Evolutionary conservation across 2,329 filamentous ascomycete genomes (phyloP).

Genomic region (Thielaviopsis ethacetica): DNA sequence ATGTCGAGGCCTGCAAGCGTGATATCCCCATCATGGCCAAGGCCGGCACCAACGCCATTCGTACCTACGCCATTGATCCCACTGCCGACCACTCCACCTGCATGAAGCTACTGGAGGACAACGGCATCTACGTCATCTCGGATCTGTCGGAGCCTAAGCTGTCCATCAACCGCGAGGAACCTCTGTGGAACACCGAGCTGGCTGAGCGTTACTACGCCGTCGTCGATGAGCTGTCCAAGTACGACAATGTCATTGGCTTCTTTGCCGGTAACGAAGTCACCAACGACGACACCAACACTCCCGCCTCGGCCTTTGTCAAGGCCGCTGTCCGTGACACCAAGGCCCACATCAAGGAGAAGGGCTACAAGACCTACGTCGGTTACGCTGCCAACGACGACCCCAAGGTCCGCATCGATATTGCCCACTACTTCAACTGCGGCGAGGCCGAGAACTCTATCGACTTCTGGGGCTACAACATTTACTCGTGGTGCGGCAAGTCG

Average conservation of each 20-base stretch:
- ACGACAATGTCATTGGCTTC: constrained; percentile 89
- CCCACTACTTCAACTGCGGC: constrained; percentile 91
- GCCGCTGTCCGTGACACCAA: constrained; percentile 94
- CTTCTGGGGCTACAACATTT: constrained; percentile 99
- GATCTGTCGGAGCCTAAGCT: constrained; percentile 67
- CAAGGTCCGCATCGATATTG: constrained; percentile 64
- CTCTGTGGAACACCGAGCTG: constrained; percentile 63
- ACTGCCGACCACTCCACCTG: constrained; percentile 61
- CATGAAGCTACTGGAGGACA: constrained; percentile 67
- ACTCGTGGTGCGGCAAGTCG: constrained; percentile 93
- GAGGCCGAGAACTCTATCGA: constrained; percentile 53
- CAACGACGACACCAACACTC: constrained; percentile 76
- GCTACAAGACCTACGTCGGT: constrained; percentile 76
- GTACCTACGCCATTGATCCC: constrained; percentile 86
- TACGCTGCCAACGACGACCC: constrained; percentile 93
- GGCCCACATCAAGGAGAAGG: constrained; percentile 71
- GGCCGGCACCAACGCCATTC: constrained; percentile 80
- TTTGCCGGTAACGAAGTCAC: constrained; percentile 97
- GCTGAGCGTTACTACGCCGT: constrained; percentile 72
- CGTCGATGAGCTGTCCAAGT: constrained; percentile 64
- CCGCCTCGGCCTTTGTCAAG: constrained; percentile 88
- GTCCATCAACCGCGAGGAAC: constrained; percentile 73
- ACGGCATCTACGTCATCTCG: constrained; percentile 88
- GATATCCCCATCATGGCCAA: constrained; percentile 69
- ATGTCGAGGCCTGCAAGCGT: constrained; percentile 55